phyloP scores from a whole-genome alignment of 768 basidiomycete genomes.

The Tulasnella sp. region DNA sequence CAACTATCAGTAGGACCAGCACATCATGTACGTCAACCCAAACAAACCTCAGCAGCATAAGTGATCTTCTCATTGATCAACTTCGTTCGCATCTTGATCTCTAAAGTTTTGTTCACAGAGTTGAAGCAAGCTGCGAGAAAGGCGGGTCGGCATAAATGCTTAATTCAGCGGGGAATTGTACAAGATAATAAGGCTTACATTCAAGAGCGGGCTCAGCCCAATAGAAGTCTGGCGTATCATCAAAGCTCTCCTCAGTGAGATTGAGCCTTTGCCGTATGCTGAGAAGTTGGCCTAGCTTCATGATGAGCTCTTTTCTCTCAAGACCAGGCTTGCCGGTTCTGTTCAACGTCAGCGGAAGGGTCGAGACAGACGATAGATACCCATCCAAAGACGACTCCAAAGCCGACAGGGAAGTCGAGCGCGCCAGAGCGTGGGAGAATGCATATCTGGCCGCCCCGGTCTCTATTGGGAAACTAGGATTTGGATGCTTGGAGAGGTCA shows the following conservation, averaged over 20 bases:
- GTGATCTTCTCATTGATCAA: constrained; percentile 88
- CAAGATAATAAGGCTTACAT: constrained; percentile 33
- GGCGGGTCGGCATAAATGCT: background rate
- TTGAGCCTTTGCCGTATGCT: constrained; percentile 87
- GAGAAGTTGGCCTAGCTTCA: constrained; percentile 85
- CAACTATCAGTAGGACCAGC: constrained; percentile 17
- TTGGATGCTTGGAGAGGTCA: constrained; percentile 18
- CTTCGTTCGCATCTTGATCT: constrained; percentile 69
- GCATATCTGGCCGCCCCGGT: constrained; percentile 82
- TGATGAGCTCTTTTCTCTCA: constrained; percentile 69
- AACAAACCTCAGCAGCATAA: constrained; percentile 65
- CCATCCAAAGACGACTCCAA: constrained; percentile 76
- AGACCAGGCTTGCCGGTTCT: constrained; percentile 77
- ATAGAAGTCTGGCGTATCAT: constrained; percentile 83
- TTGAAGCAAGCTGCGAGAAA: constrained; percentile 60
- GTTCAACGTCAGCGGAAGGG: constrained; percentile 62
- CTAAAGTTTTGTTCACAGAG: constrained; percentile 71
- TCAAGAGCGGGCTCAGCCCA: constrained; percentile 92
- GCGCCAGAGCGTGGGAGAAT: constrained; percentile 81
- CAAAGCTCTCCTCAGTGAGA: constrained; percentile 78
- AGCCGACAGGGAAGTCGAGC: constrained; percentile 77
- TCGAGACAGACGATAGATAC: constrained; percentile 73
- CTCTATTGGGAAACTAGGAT: constrained; percentile 43
- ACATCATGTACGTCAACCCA: background rate
- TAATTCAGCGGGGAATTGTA: background rate